Conservation (phyloP, 768 basidiomycete genomes). For the Collybia mongolica region DNA sequence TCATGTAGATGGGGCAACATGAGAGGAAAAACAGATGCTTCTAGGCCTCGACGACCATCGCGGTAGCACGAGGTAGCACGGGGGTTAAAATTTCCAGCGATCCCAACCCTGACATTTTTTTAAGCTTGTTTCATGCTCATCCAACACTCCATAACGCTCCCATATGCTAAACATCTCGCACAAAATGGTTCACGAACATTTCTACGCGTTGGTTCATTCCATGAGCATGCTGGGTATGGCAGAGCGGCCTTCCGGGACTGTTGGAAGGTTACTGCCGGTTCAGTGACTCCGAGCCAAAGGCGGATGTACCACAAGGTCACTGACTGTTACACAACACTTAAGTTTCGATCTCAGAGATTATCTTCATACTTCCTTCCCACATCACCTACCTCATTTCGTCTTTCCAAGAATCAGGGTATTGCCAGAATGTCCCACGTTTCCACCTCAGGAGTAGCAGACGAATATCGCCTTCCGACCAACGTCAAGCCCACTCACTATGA, state of each 20-base stretch:
- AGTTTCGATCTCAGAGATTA: too few species aligned
- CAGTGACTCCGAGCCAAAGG: slow-evolving; percentile 8
- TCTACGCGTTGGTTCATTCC: not conserved
- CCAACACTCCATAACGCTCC: slow-evolving; percentile 7
- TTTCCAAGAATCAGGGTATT: slow-evolving; percentile 14
- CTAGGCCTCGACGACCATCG: slow-evolving; percentile 6
- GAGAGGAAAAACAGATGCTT: slow-evolving; percentile 11
- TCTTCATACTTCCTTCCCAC: not conserved
- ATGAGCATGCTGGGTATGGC: not conserved
- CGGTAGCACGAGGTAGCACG: too few species aligned
- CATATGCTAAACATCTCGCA: slow-evolving; percentile 5
- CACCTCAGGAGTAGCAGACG: slow-evolving; percentile 22
- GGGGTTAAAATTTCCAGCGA: too few species aligned
- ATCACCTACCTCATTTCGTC: slow-evolving; percentile 8
- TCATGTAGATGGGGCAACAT: too few species aligned
- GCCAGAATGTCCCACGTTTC: slow-evolving; percentile 26
- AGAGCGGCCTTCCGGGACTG: not conserved
- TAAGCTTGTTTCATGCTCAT: too few species aligned
- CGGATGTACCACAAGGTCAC: slow-evolving; percentile 14
- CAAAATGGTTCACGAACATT: slow-evolving; percentile 1
- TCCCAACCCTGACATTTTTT: too few species aligned
- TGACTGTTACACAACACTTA: slow-evolving; percentile 9
- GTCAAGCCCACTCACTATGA: slow-evolving; percentile 79
- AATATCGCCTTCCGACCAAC: slow-evolving; percentile 64
- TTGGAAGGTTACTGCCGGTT: not conserved